Evolutionary conservation across 2,329 filamentous ascomycete genomes (phyloP).

Genomic region (Pestalotiopsis sp.): DNA sequence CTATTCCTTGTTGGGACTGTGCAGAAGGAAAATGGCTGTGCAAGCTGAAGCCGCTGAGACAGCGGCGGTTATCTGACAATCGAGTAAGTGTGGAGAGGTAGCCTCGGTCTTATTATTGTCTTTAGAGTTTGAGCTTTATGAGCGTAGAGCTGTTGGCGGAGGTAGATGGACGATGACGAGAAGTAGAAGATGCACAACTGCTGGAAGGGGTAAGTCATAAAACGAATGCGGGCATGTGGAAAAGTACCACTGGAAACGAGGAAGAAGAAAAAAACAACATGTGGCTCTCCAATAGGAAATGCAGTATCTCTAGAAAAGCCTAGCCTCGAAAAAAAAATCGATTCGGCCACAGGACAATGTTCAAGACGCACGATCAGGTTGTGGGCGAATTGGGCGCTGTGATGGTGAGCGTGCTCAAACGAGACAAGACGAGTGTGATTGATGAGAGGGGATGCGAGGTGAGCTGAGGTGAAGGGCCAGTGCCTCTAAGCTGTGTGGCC

Average conservation of each 20-base stretch:
- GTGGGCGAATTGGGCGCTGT: background rate
- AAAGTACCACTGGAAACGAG: slow-evolving; percentile 12
- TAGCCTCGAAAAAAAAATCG: background rate
- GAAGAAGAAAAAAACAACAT: slow-evolving; percentile 13
- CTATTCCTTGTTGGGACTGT: slow-evolving; percentile 29
- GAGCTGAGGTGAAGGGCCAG: slow-evolving; percentile 5
- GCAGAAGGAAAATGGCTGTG: slow-evolving; percentile 27
- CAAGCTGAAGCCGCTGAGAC: slow-evolving; percentile 33
- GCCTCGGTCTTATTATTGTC: slow-evolving; percentile 28
- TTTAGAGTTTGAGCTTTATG: slow-evolving; percentile 17
- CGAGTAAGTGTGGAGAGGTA: slow-evolving; percentile 23
- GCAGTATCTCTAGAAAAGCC: background rate
- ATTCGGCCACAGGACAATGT: background rate
- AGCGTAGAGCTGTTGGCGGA: slow-evolving; percentile 16
- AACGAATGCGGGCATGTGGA: slow-evolving; percentile 13
- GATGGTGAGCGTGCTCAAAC: background rate
- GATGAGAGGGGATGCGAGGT: background rate
- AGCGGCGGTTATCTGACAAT: slow-evolving; percentile 29
- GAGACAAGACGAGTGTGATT: background rate
- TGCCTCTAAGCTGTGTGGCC: slow-evolving; percentile 21
- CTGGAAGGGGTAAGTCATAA: slow-evolving; percentile 28
- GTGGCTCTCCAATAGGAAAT: slow-evolving; percentile 2
- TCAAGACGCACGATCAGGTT: slow-evolving; percentile 15
- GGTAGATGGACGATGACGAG: slow-evolving; percentile 9
- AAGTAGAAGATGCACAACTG: slow-evolving; percentile 22